Percentiles rank a stretch among this genome's conserved stretches.
Evolutionary conservation across 2,329 filamentous ascomycete genomes (phyloP).

Genomic region (Macrophomina phaseolina): DNA sequence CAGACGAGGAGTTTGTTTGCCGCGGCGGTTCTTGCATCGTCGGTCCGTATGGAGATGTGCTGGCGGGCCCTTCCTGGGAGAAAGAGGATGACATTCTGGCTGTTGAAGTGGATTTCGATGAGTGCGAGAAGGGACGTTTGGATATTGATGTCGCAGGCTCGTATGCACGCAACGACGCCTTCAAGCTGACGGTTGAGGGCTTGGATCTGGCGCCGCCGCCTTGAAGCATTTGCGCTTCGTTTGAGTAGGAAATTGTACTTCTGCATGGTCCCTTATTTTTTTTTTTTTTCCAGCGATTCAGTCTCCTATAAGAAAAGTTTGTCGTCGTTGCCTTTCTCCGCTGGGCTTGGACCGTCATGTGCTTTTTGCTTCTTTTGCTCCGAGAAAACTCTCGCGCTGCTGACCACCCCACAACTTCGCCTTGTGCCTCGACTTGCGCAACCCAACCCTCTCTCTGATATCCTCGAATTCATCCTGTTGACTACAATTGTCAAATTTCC

Average conservation of each 20-base stretch:
- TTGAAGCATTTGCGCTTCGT: not conserved
- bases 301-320: too few relatives aligned
- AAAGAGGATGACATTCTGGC: conserved; percentile 69
- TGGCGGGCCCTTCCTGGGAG: conserved; percentile 85
- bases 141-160: conserved; percentile 86
- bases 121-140: conserved; percentile 80
- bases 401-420: too few relatives aligned
- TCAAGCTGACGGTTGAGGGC: conserved; percentile 64
- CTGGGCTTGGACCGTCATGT: too few relatives aligned
- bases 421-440: too few relatives aligned
- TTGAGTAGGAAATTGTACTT: not conserved
- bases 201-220: conserved; percentile 66
- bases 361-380: too few relatives aligned
- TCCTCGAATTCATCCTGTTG: too few relatives aligned
- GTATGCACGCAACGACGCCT: conserved; percentile 76
- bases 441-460: too few relatives aligned
- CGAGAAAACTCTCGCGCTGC: too few relatives aligned
- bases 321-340: too few relatives aligned
- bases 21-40: conserved; percentile 85
- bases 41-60: conserved; percentile 76
- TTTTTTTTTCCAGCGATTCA: too few relatives aligned
- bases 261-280: not conserved
- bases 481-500: too few relatives aligned
- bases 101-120: conserved; percentile 82
- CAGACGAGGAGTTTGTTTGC: conserved; percentile 61